These are phyloP conservation scores for Suillus subluteus DNA, from an alignment of 768 basidiomycete genomes.

Conservation along the genomic window DNA sequence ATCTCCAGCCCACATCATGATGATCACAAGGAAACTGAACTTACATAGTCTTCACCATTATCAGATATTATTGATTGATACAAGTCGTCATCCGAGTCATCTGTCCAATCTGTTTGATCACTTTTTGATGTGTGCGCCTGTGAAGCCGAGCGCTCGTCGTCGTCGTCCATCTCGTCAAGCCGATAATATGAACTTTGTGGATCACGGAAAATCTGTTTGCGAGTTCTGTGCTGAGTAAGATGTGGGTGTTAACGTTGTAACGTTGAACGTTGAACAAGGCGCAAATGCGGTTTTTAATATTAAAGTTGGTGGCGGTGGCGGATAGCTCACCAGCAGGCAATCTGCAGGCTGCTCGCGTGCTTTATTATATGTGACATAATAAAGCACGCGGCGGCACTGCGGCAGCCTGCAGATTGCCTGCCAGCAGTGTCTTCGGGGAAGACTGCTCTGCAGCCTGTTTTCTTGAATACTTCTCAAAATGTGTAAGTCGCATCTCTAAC, in stretches of 20 bases:
- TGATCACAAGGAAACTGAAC: neutral
- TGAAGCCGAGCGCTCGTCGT: neutral
- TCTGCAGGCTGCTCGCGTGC: neutral
- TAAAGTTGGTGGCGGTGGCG: neutral
- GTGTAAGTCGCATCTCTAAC: neutral
- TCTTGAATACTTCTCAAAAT: neutral
- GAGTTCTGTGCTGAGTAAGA: neutral
- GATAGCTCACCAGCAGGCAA: neutral
- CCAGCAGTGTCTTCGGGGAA: too few species aligned
- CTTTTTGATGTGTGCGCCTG: neutral
- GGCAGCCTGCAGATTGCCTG: too few species aligned
- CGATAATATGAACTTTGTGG: neutral
- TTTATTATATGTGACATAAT: neutral
- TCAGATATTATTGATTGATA: conserved; percentile 1
- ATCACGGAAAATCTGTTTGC: neutral
- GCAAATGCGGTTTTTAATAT: neutral
- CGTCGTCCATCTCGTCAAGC: conserved; percentile 2
- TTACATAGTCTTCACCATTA: conserved; percentile 1
- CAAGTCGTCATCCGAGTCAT: neutral
- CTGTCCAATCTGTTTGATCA: neutral
- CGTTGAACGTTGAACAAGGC: neutral
- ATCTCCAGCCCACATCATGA: conserved; percentile 9
- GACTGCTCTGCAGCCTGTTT: neutral
- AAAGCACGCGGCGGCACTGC: too few species aligned
- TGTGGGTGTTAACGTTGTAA: neutral